Conservation (phyloP, 108 stramenopile species). For the Cyclotella kingstonii region DNA sequence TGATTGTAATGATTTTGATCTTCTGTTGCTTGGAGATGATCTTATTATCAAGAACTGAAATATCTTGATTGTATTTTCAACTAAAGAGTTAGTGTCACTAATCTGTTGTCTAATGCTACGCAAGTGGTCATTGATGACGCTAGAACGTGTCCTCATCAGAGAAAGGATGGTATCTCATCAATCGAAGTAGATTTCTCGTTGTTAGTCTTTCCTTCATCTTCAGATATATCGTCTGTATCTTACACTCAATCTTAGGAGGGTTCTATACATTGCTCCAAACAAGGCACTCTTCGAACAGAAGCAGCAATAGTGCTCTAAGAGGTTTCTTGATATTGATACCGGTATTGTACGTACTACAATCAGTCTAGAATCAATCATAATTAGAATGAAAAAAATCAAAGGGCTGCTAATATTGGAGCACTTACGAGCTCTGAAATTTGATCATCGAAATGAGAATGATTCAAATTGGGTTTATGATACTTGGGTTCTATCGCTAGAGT, state of each 20-base stretch:
- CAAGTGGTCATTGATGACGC: constrained; percentile 81
- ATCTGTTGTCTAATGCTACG: constrained; percentile 82
- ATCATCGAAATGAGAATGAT: constrained; percentile 33
- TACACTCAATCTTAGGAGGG: constrained; percentile 57
- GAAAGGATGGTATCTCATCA: constrained; percentile 36
- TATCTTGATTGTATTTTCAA: constrained; percentile 47
- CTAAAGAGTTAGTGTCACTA: constrained; percentile 70
- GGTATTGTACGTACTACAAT: constrained; percentile 67
- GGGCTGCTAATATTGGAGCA: constrained; percentile 40
- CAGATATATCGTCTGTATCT: constrained; percentile 9
- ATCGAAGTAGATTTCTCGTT: constrained; percentile 2
- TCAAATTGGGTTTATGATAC: too few relatives aligned
- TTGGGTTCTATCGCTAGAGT: too few relatives aligned
- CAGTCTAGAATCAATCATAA: constrained; percentile 88
- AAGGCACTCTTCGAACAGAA: constrained; percentile 96
- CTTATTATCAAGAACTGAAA: constrained; percentile 17
- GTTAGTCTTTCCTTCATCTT: background rate
- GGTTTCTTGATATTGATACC: constrained; percentile 58
- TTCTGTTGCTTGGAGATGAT: constrained; percentile 28
- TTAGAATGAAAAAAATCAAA: constrained; percentile 87
- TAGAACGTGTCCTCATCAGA: constrained; percentile 51
- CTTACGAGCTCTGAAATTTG: constrained; percentile 29
- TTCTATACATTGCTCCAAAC: constrained; percentile 91
- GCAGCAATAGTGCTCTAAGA: constrained; percentile 79
- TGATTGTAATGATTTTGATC: constrained; percentile 56